Evolutionary conservation across 1,139 yeast genomes (phyloP).

Genomic region (Magnusiomyces magnusii): DNA sequence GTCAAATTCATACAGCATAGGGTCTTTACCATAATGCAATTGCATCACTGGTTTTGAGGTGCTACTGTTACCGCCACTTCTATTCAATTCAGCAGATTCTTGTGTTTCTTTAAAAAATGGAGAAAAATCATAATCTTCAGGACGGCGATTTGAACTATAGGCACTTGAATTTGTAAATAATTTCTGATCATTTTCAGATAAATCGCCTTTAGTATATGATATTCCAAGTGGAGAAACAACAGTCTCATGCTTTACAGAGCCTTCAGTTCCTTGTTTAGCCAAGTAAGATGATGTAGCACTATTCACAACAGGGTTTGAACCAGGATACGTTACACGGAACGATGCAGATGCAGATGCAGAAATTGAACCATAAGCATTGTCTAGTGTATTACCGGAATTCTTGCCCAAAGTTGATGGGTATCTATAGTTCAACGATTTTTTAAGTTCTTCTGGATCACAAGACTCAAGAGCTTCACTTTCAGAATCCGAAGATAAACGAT

Average conservation of each 20-base stretch:
- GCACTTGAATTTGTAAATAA: not conserved
- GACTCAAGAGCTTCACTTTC: not conserved
- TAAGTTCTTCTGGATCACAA: not conserved
- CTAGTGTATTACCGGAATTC: not conserved
- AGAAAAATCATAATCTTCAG: not conserved
- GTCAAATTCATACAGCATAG: not conserved
- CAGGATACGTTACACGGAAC: not conserved
- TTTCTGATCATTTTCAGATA: not conserved
- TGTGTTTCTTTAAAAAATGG: no score
- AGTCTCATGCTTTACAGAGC: not conserved
- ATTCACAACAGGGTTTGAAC: not conserved
- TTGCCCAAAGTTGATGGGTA: not conserved
- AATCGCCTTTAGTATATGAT: not conserved
- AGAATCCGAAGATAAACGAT: not conserved
- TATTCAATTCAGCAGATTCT: no score
- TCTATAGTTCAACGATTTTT: not conserved
- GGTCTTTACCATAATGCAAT: not conserved
- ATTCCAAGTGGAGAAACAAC: not conserved
- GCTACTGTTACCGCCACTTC: no score
- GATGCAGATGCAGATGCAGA: not conserved
- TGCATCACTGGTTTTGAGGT: not conserved
- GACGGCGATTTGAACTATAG: not conserved
- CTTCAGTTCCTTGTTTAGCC: not conserved
- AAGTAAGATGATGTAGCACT: not conserved
- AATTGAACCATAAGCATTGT: not conserved